Conservation (phyloP, 176 grass and related monocot genomes). For the Saccharum spontaneum region DNA sequence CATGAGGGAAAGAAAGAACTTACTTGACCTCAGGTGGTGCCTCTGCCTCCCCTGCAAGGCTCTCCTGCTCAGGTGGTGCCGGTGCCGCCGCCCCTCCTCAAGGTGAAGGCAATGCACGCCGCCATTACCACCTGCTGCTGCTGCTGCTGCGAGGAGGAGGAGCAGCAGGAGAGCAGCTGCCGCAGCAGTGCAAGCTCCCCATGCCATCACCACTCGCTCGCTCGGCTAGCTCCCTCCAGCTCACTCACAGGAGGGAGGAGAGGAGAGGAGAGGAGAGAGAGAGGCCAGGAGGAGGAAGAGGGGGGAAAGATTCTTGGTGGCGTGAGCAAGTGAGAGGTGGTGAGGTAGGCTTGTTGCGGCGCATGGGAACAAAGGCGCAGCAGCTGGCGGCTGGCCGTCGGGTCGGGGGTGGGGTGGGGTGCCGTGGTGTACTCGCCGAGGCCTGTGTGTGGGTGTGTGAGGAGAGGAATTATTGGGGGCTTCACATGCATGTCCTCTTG, state of each 20-base stretch:
- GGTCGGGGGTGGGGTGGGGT: constrained; percentile 2
- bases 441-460: neutral
- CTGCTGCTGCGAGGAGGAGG: neutral
- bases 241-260: neutral
- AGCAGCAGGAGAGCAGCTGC: constrained; percentile 25
- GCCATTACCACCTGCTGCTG: neutral
- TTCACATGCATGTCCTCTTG: constrained; percentile 69
- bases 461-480: constrained; percentile 58
- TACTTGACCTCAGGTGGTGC: constrained; percentile 56
- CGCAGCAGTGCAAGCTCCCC: constrained; percentile 29
- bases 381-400: constrained; percentile 44
- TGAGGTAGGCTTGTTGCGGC: constrained; percentile 39
- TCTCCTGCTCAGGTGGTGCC: neutral
- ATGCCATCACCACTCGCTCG: constrained; percentile 19
- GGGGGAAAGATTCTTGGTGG: constrained; percentile 54
- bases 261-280: neutral
- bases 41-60: neutral
- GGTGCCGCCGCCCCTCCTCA: neutral
- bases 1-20: constrained; percentile 11
- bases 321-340: constrained; percentile 30
- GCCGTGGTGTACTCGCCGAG: neutral
- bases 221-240: neutral
- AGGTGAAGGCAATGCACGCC: constrained; percentile 47
- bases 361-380: constrained; percentile 71
- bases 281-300: neutral